A percentile compares a stretch with the other conserved stretches of the same genome.
phyloP scores from a whole-genome alignment of 257 asterid species.

The Primulina huaijiensis region DNA sequence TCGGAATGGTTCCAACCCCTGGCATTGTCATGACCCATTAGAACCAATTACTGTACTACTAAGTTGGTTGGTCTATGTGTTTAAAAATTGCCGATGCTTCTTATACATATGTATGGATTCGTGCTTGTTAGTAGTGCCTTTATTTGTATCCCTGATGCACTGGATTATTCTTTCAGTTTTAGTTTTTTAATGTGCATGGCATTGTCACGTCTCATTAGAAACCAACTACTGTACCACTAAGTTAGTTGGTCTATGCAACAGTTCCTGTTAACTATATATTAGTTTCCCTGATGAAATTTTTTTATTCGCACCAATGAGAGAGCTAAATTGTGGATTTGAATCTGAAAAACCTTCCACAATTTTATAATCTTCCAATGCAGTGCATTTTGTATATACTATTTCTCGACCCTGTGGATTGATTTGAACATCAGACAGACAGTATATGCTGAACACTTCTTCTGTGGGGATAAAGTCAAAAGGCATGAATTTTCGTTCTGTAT shows the following conservation, averaged over 20 bases:
- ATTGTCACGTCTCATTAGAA: background rate
- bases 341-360: constrained; percentile 16
- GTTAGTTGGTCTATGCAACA: background rate
- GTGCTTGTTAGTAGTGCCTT: background rate
- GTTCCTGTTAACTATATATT: background rate
- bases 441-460: constrained; percentile 8
- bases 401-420: background rate
- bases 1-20: background rate
- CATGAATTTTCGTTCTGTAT: background rate
- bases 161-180: background rate
- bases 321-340: constrained; percentile 14
- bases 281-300: background rate
- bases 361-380: background rate
- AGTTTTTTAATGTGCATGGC: background rate
- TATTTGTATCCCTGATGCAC: background rate
- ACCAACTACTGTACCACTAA: background rate
- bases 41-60: background rate
- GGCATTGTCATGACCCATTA: background rate
- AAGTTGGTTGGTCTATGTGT: background rate
- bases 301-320: constrained; percentile 8
- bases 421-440: constrained; percentile 3
- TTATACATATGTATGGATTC: background rate
- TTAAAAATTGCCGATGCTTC: background rate
- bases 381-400: background rate
- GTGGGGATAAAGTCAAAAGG: constrained; percentile 12